A percentile compares a stretch with the other conserved stretches of the same genome.
Evolutionary conservation across 1,284 basidiomycete genomes (phyloP).

Genomic region (Trametes versicolor): DNA sequence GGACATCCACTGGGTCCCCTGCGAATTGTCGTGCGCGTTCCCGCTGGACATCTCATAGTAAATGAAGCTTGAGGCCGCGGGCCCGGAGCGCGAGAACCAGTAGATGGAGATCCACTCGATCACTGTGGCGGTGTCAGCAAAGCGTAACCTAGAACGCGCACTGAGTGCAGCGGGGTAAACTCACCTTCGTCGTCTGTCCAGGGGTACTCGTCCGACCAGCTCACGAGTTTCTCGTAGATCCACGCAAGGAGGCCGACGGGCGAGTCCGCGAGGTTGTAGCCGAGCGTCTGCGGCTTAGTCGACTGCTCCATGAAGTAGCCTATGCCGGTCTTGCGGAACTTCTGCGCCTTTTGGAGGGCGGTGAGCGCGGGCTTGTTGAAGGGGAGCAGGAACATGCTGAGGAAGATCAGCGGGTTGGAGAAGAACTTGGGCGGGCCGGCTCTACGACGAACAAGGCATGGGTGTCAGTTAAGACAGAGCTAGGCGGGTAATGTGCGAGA

Average conservation of each 20-base stretch:
- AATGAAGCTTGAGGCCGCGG: slow-evolving; percentile 60
- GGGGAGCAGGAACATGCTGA: slow-evolving; percentile 13
- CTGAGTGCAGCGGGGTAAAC: neutral
- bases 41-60: slow-evolving; percentile 54
- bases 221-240: slow-evolving; percentile 67
- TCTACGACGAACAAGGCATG: neutral
- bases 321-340: slow-evolving; percentile 44
- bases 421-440: slow-evolving; percentile 4
- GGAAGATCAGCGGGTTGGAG: slow-evolving; percentile 16
- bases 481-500: neutral
- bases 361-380: slow-evolving; percentile 36
- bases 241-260: slow-evolving; percentile 66
- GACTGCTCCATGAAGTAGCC: slow-evolving; percentile 56
- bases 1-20: slow-evolving; percentile 34
- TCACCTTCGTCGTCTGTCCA: slow-evolving; percentile 63
- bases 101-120: slow-evolving; percentile 68
- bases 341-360: slow-evolving; percentile 44
- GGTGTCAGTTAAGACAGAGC: neutral
- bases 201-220: slow-evolving; percentile 60
- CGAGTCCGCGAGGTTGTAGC: slow-evolving; percentile 63
- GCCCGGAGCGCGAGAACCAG: slow-evolving; percentile 65
- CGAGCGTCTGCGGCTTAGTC: slow-evolving; percentile 66
- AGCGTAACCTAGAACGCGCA: neutral
- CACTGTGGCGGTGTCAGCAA: slow-evolving; percentile 45
- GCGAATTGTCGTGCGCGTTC: neutral